A percentile compares a stretch with the other conserved stretches of the same genome.
Conservation (phyloP, 139 green algal species). For the Edaphochlamys debaryana region DNA sequence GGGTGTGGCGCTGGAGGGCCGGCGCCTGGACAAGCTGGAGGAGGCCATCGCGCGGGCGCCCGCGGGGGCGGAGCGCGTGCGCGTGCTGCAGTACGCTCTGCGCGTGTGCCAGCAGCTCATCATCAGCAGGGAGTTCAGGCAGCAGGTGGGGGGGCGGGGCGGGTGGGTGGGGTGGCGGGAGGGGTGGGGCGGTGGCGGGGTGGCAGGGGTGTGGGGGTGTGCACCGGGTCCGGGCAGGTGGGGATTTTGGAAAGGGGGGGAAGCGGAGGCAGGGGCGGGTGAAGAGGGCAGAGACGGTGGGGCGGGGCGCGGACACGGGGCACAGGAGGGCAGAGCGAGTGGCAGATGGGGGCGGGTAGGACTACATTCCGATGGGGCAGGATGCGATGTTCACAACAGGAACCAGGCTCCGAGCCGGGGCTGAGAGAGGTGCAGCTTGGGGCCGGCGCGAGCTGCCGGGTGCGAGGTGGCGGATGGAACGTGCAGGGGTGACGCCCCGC, state of each 20-base stretch:
- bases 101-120: slow-evolving; percentile 84
- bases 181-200: neutral
- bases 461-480: too few species aligned
- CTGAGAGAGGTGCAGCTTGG: too few species aligned
- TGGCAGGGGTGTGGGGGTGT: neutral
- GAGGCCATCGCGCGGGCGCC: slow-evolving; percentile 45
- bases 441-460: too few species aligned
- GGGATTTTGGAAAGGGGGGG: too few species aligned
- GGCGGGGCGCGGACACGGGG: too few species aligned
- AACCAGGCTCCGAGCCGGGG: too few species aligned
- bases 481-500: too few species aligned
- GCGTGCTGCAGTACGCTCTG: slow-evolving; percentile 87
- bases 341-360: too few species aligned
- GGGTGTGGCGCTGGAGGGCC: slow-evolving; percentile 92
- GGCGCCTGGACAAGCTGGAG: slow-evolving; percentile 90
- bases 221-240: neutral
- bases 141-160: slow-evolving; percentile 58
- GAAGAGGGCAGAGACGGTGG: neutral
- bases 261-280: neutral
- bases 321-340: too few species aligned
- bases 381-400: too few species aligned
- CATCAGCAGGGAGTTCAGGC: slow-evolving; percentile 84
- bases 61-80: slow-evolving; percentile 10
- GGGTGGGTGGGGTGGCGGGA: neutral
- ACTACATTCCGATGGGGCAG: too few species aligned